Percentiles rank a stretch among this genome's conserved stretches.
Conservation (phyloP, 768 basidiomycete genomes). For the Collybiopsis luxurians region DNA sequence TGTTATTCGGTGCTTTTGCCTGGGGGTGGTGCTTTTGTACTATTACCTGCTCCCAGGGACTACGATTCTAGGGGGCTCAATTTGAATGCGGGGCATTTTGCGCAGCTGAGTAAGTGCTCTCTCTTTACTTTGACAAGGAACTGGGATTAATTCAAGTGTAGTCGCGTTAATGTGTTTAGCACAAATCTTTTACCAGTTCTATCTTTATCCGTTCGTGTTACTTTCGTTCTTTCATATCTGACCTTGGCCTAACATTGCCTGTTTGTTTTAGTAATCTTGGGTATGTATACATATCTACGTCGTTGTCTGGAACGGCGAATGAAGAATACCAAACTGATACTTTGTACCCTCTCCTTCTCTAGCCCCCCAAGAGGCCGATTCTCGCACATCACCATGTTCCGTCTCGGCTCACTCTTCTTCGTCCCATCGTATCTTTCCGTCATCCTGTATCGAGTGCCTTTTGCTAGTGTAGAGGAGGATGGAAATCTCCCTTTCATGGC, state of each 20-base stretch:
- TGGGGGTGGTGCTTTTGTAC: conserved; percentile 75
- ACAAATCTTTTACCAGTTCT: conserved; percentile 90
- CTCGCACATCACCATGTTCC: conserved; percentile 88
- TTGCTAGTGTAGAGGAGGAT: conserved; percentile 67
- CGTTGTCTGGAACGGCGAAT: no score
- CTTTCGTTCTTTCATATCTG: neutral
- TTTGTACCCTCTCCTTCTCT: neutral
- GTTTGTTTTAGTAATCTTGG: conserved; percentile 27
- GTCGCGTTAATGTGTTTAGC: conserved; percentile 93
- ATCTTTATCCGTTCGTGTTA: conserved; percentile 78
- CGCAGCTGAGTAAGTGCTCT: conserved; percentile 70
- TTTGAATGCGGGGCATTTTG: conserved; percentile 88
- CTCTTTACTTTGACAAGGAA: conserved; percentile 7
- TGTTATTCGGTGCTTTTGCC: conserved; percentile 90
- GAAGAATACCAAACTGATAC: no score
- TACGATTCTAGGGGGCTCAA: conserved; percentile 85
- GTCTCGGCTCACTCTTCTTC: conserved; percentile 80
- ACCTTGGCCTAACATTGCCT: neutral
- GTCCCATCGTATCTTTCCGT: conserved; percentile 91
- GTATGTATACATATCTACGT: conserved; percentile 29
- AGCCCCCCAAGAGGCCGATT: conserved; percentile 82
- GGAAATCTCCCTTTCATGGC: conserved; percentile 82
- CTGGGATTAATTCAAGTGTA: conserved; percentile 23
- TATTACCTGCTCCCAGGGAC: conserved; percentile 50
- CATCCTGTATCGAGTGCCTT: conserved; percentile 60